phyloP scores from a whole-genome alignment of 139 green algal genomes.

The Micractinium conductrix region DNA sequence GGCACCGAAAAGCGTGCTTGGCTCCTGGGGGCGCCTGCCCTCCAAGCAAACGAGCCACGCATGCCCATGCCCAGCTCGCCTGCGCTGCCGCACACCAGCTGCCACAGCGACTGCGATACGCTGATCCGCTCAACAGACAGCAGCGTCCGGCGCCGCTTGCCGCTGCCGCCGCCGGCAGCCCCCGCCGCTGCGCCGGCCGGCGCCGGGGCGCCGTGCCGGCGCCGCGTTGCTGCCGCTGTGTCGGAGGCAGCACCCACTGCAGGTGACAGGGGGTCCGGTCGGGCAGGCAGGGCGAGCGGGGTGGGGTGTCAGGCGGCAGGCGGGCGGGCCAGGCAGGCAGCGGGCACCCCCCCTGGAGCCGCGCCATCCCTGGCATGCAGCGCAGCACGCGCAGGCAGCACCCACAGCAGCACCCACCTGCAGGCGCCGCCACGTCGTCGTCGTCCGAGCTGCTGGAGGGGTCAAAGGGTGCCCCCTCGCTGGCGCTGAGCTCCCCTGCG shows the following conservation, averaged over 20 bases:
- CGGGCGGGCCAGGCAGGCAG: too few relatives aligned
- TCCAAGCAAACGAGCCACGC: neutral
- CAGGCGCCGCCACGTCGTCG: neutral
- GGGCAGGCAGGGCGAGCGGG: too few relatives aligned
- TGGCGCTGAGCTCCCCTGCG: too few relatives aligned
- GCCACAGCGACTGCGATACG: neutral
- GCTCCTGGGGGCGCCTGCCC: too few relatives aligned
- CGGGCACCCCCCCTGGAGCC: too few relatives aligned
- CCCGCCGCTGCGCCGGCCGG: neutral
- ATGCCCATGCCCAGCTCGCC: neutral
- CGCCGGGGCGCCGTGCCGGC: neutral
- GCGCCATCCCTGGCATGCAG: too few relatives aligned
- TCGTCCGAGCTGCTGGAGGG: constrained; percentile 24
- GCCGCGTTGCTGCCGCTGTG: neutral
- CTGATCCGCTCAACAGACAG: constrained; percentile 1
- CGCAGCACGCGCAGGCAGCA: too few relatives aligned
- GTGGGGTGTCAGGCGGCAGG: too few relatives aligned
- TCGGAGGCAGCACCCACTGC: neutral
- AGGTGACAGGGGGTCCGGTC: neutral
- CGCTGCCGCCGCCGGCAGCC: neutral
- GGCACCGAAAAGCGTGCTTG: too few relatives aligned
- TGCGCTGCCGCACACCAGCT: neutral
- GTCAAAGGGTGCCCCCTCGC: constrained; percentile 6
- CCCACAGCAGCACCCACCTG: too few relatives aligned
- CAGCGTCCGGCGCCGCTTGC: constrained; percentile 8